These are phyloP conservation scores for Kalaharituber pfeilii DNA, from an alignment of 2,329 filamentous ascomycete species.

Conservation along the genomic window DNA sequence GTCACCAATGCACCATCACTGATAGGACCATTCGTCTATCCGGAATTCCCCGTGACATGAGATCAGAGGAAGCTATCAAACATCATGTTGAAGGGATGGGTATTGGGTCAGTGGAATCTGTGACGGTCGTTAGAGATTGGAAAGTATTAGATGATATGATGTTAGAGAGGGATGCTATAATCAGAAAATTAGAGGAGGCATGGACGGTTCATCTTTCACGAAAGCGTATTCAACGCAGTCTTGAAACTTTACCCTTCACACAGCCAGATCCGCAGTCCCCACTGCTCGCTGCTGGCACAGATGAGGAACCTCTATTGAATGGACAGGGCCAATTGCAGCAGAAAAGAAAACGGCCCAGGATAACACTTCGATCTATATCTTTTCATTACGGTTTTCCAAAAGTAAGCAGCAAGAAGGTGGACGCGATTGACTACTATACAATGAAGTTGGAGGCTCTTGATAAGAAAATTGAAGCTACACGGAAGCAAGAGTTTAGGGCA, in stretches of 20 bases:
- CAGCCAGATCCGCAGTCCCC: slow-evolving; percentile 26
- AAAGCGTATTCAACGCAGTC: slow-evolving; percentile 32
- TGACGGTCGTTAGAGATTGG: slow-evolving; percentile 80
- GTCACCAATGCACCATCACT: slow-evolving; percentile 85
- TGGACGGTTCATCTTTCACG: slow-evolving; percentile 63
- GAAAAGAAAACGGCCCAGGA: slow-evolving; percentile 41
- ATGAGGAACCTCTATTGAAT: slow-evolving; percentile 41
- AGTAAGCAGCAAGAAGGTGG: slow-evolving; percentile 53
- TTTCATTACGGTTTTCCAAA: slow-evolving; percentile 50
- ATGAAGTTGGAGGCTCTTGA: slow-evolving; percentile 67
- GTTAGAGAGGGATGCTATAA: slow-evolving; percentile 42
- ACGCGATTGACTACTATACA: slow-evolving; percentile 89
- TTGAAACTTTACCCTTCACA: slow-evolving; percentile 34
- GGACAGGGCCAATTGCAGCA: slow-evolving; percentile 29
- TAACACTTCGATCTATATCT: slow-evolving; percentile 42
- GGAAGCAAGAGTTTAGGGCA: slow-evolving; percentile 57
- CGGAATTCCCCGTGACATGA: slow-evolving; percentile 63
- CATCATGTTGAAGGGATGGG: slow-evolving; percentile 70
- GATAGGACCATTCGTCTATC: slow-evolving; percentile 85
- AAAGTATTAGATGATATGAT: slow-evolving; percentile 59
- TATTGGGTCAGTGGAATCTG: slow-evolving; percentile 76
- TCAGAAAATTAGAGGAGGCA: slow-evolving; percentile 62
- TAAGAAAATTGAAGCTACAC: slow-evolving; percentile 49
- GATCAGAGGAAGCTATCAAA: slow-evolving; percentile 68
- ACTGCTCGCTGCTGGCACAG: slow-evolving; percentile 8